Evolutionary conservation across 1,284 basidiomycete genomes (phyloP).

Genomic region (Ustilago cynodontis): DNA sequence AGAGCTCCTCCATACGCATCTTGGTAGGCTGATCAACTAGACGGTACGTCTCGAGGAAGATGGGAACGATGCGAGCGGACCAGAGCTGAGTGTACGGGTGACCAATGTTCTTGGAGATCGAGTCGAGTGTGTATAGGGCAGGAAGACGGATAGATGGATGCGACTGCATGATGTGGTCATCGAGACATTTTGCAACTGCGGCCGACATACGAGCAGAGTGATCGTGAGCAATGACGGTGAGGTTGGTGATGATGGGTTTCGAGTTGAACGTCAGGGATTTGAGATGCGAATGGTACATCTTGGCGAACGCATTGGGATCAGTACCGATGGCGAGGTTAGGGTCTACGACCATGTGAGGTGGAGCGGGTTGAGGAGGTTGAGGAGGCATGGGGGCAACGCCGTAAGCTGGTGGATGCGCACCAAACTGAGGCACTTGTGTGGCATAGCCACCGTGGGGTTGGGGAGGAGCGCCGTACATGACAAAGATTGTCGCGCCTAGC

Average conservation of each 20-base stretch:
- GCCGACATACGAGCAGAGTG: constrained; percentile 80
- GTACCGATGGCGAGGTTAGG: constrained; percentile 37
- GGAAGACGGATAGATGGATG: constrained; percentile 89
- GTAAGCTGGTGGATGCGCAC: constrained; percentile 16
- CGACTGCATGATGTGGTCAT: constrained; percentile 80
- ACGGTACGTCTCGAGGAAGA: constrained; percentile 68
- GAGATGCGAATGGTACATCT: constrained; percentile 76
- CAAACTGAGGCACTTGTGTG: constrained; percentile 30
- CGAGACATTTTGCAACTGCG: constrained; percentile 87
- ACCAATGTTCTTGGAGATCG: constrained; percentile 75
- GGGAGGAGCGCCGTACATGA: constrained; percentile 39
- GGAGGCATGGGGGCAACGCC: constrained; percentile 10
- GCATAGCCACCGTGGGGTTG: constrained; percentile 28
- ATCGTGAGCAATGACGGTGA: constrained; percentile 94
- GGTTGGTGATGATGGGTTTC: constrained; percentile 90
- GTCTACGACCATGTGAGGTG: constrained; percentile 10
- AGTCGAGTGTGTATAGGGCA: constrained; percentile 93
- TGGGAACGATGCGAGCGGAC: constrained; percentile 58
- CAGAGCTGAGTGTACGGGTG: constrained; percentile 65
- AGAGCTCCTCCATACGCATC: constrained; percentile 66
- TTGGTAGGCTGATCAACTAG: constrained; percentile 66
- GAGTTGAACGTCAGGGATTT: constrained; percentile 92
- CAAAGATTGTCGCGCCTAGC: not conserved
- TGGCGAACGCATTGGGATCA: constrained; percentile 79
- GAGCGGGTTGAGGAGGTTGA: constrained; percentile 20